These are phyloP conservation scores for Tuber borchii DNA, from an alignment of 495 filamentous ascomycete genomes.

Conservation along the genomic window DNA sequence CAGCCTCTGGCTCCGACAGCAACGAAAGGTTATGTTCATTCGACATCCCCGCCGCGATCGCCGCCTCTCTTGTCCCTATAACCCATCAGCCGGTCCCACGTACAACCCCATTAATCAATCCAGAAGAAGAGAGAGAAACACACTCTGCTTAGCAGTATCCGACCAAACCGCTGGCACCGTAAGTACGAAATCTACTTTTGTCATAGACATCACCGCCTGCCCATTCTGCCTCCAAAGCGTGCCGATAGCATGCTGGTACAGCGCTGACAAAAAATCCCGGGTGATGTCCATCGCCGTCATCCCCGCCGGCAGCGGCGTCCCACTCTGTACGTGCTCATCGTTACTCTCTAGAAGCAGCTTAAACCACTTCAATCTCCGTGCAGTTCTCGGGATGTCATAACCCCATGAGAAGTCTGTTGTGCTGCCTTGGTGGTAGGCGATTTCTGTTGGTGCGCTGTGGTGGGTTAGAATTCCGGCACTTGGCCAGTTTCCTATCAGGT, in stretches of 20 bases:
- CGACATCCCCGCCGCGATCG: constrained; percentile 61
- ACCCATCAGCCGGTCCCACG: not conserved
- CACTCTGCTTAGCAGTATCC: constrained; percentile 54
- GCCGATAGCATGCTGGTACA: constrained; percentile 66
- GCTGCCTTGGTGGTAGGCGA: constrained; percentile 48
- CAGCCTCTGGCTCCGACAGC: constrained; percentile 33
- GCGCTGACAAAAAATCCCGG: constrained; percentile 59
- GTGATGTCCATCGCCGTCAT: constrained; percentile 20
- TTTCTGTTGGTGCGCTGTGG: constrained; percentile 57
- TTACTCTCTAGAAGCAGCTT: constrained; percentile 67
- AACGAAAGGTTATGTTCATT: constrained; percentile 49
- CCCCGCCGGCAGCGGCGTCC: constrained; percentile 8
- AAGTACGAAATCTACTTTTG: constrained; percentile 49
- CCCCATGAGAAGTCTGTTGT: constrained; percentile 57
- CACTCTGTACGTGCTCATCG: constrained; percentile 47
- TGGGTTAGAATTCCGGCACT: constrained; percentile 11
- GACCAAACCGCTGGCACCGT: constrained; percentile 75
- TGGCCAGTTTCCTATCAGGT: constrained; percentile 15
- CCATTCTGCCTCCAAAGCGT: constrained; percentile 58
- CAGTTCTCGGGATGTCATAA: constrained; percentile 66
- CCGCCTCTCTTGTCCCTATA: constrained; percentile 52
- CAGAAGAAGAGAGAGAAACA: not conserved
- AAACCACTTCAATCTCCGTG: constrained; percentile 63
- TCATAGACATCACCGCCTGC: constrained; percentile 54
- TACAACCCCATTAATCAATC: constrained; percentile 40